Evolutionary conservation across 176 grass and related monocot genomes (phyloP), one percentile per base, ranked within the genome.

Genomic region (Hordeum marinum): DNA sequence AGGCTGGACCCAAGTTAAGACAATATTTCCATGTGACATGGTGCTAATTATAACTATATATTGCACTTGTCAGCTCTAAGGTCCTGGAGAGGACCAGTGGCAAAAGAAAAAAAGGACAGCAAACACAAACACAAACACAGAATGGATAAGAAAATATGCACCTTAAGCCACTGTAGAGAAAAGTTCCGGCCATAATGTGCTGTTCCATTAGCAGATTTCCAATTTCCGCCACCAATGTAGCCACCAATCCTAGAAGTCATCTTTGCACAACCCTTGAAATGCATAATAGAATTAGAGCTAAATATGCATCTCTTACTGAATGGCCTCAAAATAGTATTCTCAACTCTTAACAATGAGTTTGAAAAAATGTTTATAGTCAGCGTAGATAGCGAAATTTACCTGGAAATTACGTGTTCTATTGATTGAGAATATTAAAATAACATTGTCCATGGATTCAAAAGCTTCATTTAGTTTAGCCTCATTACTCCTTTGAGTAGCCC

Each of bases 121-220:
- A 74, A 81, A 66, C 72, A 83, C 3, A 81, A 66, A 42, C 46
- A 26, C 20, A 84, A 0, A 72, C 46, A 26, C 20, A 84, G 0
- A 72, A 58, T 71, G 48, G 43, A 20, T 27, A 70, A 72, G 36
- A 62, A 74, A 84, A 65, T 14, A 83, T 89, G 84, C 85, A 99
- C 96, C 96, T 99, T 99, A 67, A 99, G 89, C 93, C 96, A 99
- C 85, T 99, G 92, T 42, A 99, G 71, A 63, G 96, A 99, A 85
- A 99, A 99, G 15, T 94, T 99, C 32, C 96, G 93, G 72, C 96
- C 96, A 86, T 94, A 99, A 85, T 92, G 96, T 4, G 93, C 96
- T 46, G 91, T 96, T 87, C 96, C 96, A 82, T 96, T 94, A 86
- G 96, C 92, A 94, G 92, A 99, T 85, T 99, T 99, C 96, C 96